phyloP scores from a whole-genome alignment of 2,329 filamentous ascomycete genomes.

The Pyrenophora teres region DNA sequence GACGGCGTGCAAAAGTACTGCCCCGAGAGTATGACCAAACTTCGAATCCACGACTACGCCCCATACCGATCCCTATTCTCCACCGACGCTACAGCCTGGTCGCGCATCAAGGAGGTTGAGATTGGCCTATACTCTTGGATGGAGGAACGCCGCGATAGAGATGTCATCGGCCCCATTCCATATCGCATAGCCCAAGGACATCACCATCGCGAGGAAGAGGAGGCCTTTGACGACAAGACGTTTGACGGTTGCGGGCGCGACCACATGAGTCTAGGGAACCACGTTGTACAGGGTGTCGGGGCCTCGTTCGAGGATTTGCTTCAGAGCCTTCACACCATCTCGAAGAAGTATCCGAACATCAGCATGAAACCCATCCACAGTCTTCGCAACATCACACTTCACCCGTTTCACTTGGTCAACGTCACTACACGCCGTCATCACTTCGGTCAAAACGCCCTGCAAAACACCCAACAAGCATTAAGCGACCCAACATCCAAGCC shows the following conservation, averaged over 20 bases:
- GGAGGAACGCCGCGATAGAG: constrained; percentile 42
- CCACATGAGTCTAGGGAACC: constrained; percentile 42
- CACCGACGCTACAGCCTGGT: constrained; percentile 38
- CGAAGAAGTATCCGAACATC: constrained; percentile 39
- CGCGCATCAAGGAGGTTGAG: constrained; percentile 37
- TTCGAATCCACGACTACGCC: constrained; percentile 43
- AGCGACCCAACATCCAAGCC: constrained; percentile 35
- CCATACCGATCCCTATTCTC: constrained; percentile 44
- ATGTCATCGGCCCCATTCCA: constrained; percentile 39
- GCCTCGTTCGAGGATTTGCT: constrained; percentile 42
- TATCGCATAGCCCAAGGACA: constrained; percentile 42
- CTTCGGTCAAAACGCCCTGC: constrained; percentile 23
- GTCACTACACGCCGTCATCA: constrained; percentile 38
- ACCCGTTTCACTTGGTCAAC: constrained; percentile 44
- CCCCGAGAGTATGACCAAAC: constrained; percentile 37
- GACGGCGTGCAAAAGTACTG: constrained; percentile 40
- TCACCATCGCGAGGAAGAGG: constrained; percentile 43
- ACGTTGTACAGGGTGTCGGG: constrained; percentile 41
- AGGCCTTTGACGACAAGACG: constrained; percentile 43
- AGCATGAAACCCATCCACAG: constrained; percentile 37
- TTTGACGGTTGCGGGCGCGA: constrained; percentile 40
- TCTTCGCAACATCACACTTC: constrained; percentile 36
- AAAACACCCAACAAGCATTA: constrained; percentile 15
- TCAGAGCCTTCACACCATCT: constrained; percentile 36
- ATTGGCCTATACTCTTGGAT: constrained; percentile 44